A percentile compares a stretch with the other conserved stretches of the same genome.
Evolutionary conservation across 75 land plant species (phyloP).

Genomic region (Pinus tabuliformis): DNA sequence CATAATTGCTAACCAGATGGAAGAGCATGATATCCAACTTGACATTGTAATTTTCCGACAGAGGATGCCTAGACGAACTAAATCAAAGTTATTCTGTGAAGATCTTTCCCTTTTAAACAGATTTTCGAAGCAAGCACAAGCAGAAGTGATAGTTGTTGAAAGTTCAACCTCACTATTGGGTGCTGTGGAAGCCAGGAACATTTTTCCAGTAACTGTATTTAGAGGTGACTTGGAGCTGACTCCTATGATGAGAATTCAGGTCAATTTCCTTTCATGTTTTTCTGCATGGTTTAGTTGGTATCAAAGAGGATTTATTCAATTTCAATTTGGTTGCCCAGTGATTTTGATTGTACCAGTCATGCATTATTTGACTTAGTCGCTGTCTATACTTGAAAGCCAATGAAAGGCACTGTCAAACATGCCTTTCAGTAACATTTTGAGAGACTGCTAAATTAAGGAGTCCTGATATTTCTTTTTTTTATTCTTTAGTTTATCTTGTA

Average conservation of each 20-base stretch:
- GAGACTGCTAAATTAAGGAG: no score
- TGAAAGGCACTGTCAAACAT: no score
- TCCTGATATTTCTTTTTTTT: no score
- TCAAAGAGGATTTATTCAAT: no score
- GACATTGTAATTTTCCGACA: conserved; percentile 60
- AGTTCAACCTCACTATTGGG: conserved; percentile 67
- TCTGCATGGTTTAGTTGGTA: no score
- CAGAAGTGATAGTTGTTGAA: conserved; percentile 56
- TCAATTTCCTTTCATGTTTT: no score
- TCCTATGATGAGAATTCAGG: conserved; percentile 52
- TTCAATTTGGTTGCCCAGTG: no score
- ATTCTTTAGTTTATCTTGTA: no score
- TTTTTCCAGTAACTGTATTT: conserved; percentile 78
- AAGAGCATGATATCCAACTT: conserved; percentile 66
- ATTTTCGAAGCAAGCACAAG: conserved; percentile 54
- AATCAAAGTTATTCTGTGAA: conserved; percentile 38
- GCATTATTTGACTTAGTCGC: no score
- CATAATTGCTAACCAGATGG: conserved; percentile 64
- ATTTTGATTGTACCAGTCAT: no score
- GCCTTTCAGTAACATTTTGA: no score
- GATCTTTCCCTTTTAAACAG: conserved; percentile 55
- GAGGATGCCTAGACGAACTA: conserved; percentile 6
- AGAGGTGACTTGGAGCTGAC: conserved; percentile 93
- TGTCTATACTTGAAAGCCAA: no score
- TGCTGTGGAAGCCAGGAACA: conserved; percentile 72